A percentile compares a stretch with the other conserved stretches of the same genome.
phyloP scores from a whole-genome alignment of 2,329 filamentous ascomycete genomes.

The Aspergillus nomiae region DNA sequence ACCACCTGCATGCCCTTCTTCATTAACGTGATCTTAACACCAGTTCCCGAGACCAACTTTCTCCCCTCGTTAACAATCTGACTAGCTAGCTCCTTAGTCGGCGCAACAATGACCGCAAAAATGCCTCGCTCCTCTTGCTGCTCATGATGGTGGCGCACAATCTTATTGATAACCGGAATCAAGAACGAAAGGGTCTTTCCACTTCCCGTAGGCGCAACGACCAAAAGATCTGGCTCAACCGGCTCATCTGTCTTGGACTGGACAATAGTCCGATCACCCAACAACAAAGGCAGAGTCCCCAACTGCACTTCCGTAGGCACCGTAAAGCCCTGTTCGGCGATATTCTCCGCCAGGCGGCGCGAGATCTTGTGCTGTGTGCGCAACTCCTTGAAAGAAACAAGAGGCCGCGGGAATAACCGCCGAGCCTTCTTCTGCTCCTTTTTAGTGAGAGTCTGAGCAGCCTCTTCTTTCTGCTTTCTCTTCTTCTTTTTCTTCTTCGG shows the following conservation, averaged over 20 bases:
- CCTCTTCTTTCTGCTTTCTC: conserved; percentile 54
- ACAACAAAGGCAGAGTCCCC: conserved; percentile 76
- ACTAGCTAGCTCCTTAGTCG: conserved; percentile 77
- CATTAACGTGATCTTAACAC: conserved; percentile 78
- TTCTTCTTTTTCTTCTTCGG: conserved; percentile 58
- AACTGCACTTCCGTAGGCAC: conserved; percentile 94
- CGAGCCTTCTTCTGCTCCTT: conserved; percentile 54
- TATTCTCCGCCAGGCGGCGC: conserved; percentile 71
- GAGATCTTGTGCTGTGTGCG: conserved; percentile 72
- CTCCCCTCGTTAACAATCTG: conserved; percentile 82
- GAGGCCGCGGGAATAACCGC: conserved; percentile 74
- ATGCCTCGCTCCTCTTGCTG: conserved; percentile 60
- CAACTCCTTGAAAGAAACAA: conserved; percentile 75
- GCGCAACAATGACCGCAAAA: conserved; percentile 72
- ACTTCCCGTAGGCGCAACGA: conserved; percentile 91
- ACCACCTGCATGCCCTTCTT: conserved; percentile 78
- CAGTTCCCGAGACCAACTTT: conserved; percentile 76
- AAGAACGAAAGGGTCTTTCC: conserved; percentile 95
- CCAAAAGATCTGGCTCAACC: conserved; percentile 71
- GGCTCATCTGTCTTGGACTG: conserved; percentile 31
- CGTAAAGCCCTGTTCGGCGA: conserved; percentile 80
- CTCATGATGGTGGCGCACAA: conserved; percentile 58
- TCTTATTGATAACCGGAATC: conserved; percentile 79
- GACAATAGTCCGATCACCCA: conserved; percentile 54
- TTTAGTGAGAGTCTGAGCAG: conserved; percentile 41